Evolutionary conservation across 495 filamentous ascomycete genomes (phyloP), one percentile per base, ranked within the genome.

Genomic region (Jackrogersella minutella): DNA sequence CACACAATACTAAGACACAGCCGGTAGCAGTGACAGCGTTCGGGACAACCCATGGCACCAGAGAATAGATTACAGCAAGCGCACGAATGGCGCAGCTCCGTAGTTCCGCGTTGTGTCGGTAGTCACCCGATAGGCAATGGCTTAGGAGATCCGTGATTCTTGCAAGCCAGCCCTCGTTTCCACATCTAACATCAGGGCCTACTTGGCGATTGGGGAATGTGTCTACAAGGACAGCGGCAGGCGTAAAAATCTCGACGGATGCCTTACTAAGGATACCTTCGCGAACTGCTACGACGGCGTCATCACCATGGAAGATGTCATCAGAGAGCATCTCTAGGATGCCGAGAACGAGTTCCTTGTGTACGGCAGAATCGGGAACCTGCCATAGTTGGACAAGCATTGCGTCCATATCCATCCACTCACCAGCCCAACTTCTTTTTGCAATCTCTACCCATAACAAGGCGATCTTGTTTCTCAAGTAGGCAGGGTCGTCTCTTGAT

Each of bases 381-480:
- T 82, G 77, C 96, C 96, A 99, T 21, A 97, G 83, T 58, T 85
- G 85, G 39, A 93, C 86, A 39, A 99, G 83, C 66, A 89, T 78
- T 40, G 86, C 81, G 73, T 99, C 95, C 95, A 99, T 97, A 74
- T 96, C 87, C 78, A 90, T 85, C 95, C 95, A 99, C 44, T 94
- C 91, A 28, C 85, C 80, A 8, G 82, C 92, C 96, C 96, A 99
- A 70, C 86, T 91, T 71, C 93, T 85, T 80, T 99, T 98, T 22
- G 93, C 93, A 51, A 97, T 78, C 74, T 97, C 95, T 5, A 92
- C 90, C 96, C 95, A 98, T 59, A 98, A 78, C 77, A 94, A 90
- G n/a, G 93, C 91, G 30, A 95, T 89, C 77, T 98, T 98, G 79
- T 95, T 98, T 70, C 93, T 86, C 64, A 98, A 77, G 71, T 92